Percentiles rank a stretch among this genome's conserved stretches.
phyloP scores from a whole-genome alignment of 139 green algal genomes.

The Parachlorella kessleri region DNA sequence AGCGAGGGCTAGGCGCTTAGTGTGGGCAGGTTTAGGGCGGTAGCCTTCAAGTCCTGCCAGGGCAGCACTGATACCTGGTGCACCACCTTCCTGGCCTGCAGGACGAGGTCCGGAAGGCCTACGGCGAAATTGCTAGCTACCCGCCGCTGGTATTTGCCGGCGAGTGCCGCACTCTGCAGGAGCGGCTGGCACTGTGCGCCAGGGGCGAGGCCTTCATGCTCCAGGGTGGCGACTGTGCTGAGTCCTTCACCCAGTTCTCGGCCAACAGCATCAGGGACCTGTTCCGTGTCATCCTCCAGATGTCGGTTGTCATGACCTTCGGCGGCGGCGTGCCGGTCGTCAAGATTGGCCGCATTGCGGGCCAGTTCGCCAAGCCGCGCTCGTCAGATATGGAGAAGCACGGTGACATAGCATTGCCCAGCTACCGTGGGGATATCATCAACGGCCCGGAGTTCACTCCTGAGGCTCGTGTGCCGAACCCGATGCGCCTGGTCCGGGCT shows the following conservation, averaged over 20 bases:
- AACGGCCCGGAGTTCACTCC: constrained; percentile 92
- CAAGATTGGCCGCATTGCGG: constrained; percentile 98
- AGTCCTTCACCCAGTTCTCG: constrained; percentile 95
- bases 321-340: constrained; percentile 94
- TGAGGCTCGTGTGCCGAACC: constrained; percentile 89
- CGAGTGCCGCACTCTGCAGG: constrained; percentile 94
- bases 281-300: constrained; percentile 93
- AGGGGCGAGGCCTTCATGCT: constrained; percentile 86
- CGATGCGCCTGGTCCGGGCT: constrained; percentile 72
- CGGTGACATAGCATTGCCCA: constrained; percentile 78
- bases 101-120: constrained; percentile 56
- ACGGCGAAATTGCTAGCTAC: constrained; percentile 70
- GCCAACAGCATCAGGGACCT: constrained; percentile 95
- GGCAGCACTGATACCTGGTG: neutral
- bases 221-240: constrained; percentile 95
- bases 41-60: neutral
- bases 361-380: constrained; percentile 99
- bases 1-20: neutral
- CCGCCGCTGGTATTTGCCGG: constrained; percentile 97
- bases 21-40: neutral
- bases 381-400: constrained; percentile 78
- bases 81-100: constrained; percentile 1
- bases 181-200: constrained; percentile 80
- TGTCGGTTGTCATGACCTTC: constrained; percentile 96
- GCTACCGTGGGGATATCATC: constrained; percentile 98